Evolutionary conservation across 176 grass and related monocot genomes (phyloP), one percentile per base, ranked within the genome.

Genomic region (Triticum timopheevii): DNA sequence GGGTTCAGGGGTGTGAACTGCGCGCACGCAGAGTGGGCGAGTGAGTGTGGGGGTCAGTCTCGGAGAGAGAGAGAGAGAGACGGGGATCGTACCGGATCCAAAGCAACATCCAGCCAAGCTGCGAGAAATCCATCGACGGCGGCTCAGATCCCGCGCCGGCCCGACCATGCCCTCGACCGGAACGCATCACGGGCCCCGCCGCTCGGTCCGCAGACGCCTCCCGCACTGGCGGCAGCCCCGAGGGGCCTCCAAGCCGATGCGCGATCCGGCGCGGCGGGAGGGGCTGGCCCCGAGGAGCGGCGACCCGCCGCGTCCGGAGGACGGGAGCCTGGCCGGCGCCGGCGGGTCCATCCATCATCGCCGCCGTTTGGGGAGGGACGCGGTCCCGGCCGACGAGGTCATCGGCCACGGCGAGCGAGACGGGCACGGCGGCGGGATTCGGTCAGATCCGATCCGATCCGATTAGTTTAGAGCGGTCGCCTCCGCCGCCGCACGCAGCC

Each of bases 91-190:
- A 64, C 54, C 16, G 27, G 17, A 63, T 16, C 71, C 0, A 63
- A 30, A 25, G 2, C 39, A 16, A 68, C 24, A 27, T 1, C 61
- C 61, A 68, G 22, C 27, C 13, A 30, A 85, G 59, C 17, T 11
- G 30, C 3, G 31, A 75, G 34, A 64, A 69, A n/a, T 36, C 56
- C 69, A 69, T 52, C 84, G 50, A 58, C 10, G 73, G 88, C 54
- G 10, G 88, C 84, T 86, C 84, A 77, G 73, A 86, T 78, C 27
- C 73, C 40, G 40, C 64, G n/a, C 38, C 12, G n/a, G 72, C 64
- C 0, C 12, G 5, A 54, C 79, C 88, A 20, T 7, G 11, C 65
- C 20, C 49, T 6, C 54, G 54, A 71, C 63, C 11, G 20, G 71
- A n/a, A 70, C 3, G 30, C 72, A 1, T 65, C 7, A 13, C 28